Evolutionary conservation across 2,329 filamentous ascomycete genomes (phyloP).

Genomic region (Arthrinium phaeospermum): DNA sequence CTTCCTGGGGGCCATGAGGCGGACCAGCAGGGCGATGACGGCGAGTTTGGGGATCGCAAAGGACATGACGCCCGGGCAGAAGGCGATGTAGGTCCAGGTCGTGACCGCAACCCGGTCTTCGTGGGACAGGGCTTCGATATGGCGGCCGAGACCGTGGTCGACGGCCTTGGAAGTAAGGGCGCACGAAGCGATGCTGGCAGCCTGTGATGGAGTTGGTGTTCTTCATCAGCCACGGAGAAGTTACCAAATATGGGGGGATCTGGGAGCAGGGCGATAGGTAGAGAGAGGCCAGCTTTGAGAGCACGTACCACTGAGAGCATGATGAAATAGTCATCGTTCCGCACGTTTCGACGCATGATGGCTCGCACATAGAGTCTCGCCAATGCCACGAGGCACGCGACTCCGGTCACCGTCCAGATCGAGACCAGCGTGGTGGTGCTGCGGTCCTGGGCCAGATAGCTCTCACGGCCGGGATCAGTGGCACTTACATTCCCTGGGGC

Average conservation of each 20-base stretch:
- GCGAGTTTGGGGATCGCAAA: constrained; percentile 7
- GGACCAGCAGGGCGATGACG: neutral
- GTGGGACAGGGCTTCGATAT: neutral
- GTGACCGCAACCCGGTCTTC: neutral
- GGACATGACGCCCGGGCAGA: constrained; percentile 7
- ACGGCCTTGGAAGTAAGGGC: neutral
- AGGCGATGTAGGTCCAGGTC: neutral
- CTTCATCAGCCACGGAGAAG: neutral
- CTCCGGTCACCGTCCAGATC: neutral
- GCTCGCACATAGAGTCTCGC: constrained; percentile 39
- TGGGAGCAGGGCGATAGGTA: no score
- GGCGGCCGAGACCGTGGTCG: neutral
- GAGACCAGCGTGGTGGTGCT: neutral
- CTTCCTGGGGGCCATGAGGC: neutral
- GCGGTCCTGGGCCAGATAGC: neutral
- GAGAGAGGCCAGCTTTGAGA: neutral
- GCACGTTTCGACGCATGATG: constrained; percentile 37
- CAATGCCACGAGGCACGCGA: constrained; percentile 37
- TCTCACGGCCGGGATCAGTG: neutral
- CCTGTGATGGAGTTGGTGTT: neutral
- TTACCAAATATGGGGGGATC: no score
- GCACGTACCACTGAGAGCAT: constrained; percentile 38
- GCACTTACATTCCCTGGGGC: neutral
- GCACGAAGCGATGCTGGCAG: neutral
- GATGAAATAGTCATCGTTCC: constrained; percentile 46